Base-by-base conservation (phyloP, 2,329 filamentous ascomycete species). In the Colletotrichum coccodes region DNA sequence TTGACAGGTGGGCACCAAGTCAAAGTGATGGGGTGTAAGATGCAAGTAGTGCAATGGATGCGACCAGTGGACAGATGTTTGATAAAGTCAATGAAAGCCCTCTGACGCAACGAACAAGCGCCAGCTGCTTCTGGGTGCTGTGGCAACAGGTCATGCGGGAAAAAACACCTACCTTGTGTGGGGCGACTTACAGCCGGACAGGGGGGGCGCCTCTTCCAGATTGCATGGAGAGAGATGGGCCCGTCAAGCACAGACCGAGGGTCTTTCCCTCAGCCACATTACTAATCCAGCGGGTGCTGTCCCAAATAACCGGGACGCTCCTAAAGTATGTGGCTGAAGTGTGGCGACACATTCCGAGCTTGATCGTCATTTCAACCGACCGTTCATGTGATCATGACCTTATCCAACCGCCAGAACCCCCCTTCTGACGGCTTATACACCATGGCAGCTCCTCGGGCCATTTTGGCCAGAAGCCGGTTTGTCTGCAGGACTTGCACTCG, bases 401-500 rank as follows among this genome's bases (percentile, higher is more conserved):
- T 46, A 26, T 30, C 53, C 32, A 32, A 21, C 30, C 12, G n/a
- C 58, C 60, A 52, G 23, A 42, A 56, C n/a, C 23, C 26, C 16
- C 7, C 42, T 21, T 30, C 28, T 49, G 40, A 50, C 42, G 18
- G 34, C 38, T 47, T 52, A 16, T 18, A 58, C 49, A 57, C 16
- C 2, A 71, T 71, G 56, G 52, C 63, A 16, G 54, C 34, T 38
- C 60, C 63, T 44, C 74, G 75, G 6, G 70, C 72, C 23, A 71
- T 77, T 14, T 60, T 75, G 14, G 64, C 62, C 14, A 73, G 73
- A 56, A 70, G 79, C 30, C 76, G 77, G 9, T 82, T 81, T 61
- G 74, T 88, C 62, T 88, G 86, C 75, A 80, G 77, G 58, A 82
- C 80, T 74, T 88, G 86, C 72, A 81, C 79, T 58, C 82, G 77